A percentile compares a stretch with the other conserved stretches of the same genome.
These are phyloP conservation scores for Capsella rubella DNA, from an alignment of 441 rosid species.

Conservation along the genomic window DNA sequence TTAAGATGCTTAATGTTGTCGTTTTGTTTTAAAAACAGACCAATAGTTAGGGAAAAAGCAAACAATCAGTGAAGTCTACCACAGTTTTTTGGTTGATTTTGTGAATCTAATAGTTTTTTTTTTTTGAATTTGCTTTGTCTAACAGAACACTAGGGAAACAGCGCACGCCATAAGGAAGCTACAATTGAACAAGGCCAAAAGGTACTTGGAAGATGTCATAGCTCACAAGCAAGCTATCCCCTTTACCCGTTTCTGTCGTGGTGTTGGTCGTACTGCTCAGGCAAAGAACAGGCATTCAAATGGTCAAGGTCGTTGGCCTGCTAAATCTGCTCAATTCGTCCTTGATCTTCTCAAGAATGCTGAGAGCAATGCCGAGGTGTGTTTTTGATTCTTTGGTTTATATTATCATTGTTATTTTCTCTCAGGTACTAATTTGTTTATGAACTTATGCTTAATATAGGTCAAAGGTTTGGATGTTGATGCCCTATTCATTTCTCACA, in stretches of 20 bases:
- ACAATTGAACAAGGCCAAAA: conserved; percentile 85
- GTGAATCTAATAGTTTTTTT: not conserved
- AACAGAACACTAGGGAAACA: conserved; percentile 92
- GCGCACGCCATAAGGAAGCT: conserved; percentile 81
- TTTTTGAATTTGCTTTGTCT: not conserved
- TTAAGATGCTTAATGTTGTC: not conserved
- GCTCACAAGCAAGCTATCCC: conserved; percentile 98
- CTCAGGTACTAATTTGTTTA: not conserved
- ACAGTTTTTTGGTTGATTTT: not conserved
- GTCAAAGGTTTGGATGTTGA: conserved; percentile 98
- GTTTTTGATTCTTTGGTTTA: not conserved
- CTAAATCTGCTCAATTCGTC: conserved; percentile 82
- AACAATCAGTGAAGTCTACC: not conserved
- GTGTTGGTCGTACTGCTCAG: conserved; percentile 98
- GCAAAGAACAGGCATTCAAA: conserved; percentile 95
- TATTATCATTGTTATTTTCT: not conserved
- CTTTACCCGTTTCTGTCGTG: conserved; percentile 90
- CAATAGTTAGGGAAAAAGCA: not conserved
- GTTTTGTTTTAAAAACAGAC: not conserved
- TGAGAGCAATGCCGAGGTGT: conserved; percentile 94
- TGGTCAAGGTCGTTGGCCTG: conserved; percentile 98
- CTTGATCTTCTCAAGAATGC: conserved; percentile 92
- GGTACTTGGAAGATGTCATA: conserved; percentile 95
- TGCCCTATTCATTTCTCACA: conserved; percentile 78
- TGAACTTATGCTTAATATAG: conserved; percentile 40